phyloP scores from a whole-genome alignment of 768 basidiomycete species.

The Collybiopsis luxurians region DNA sequence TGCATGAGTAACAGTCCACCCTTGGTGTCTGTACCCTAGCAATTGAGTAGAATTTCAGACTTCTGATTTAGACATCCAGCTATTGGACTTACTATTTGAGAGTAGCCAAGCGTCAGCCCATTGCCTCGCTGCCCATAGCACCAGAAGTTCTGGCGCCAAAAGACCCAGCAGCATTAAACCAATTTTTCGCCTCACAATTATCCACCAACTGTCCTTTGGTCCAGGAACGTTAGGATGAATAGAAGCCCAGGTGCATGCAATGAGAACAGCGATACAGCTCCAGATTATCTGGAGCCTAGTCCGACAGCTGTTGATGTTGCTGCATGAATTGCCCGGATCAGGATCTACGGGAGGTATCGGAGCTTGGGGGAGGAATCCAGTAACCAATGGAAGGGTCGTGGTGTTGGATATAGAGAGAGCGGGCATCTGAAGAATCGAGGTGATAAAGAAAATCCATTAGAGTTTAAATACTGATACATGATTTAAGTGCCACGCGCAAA shows the following conservation, averaged over 20 bases:
- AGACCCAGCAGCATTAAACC: neutral
- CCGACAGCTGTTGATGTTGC: neutral
- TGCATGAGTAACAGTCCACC: neutral
- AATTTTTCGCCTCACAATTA: neutral
- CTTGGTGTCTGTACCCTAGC: neutral
- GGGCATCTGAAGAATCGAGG: no score
- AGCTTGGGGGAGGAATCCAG: no score
- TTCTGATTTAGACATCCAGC: no score
- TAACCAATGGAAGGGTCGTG: no score
- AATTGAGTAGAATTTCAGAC: neutral
- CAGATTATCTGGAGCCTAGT: conserved; percentile 1
- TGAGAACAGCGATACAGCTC: conserved; percentile 1
- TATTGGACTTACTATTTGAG: neutral
- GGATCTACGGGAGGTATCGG: no score
- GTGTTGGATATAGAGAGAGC: no score
- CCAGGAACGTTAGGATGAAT: conserved; percentile 10
- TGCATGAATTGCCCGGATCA: neutral
- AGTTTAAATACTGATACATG: no score
- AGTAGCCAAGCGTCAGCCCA: conserved; percentile 2
- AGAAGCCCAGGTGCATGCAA: conserved; percentile 8
- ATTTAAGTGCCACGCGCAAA: no score
- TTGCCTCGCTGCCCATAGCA: conserved; percentile 12
- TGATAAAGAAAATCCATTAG: no score
- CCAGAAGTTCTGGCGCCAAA: conserved; percentile 10
- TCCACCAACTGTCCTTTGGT: neutral